phyloP scores from a whole-genome alignment of 352 stramenopile species.

The Peronospora farinosa region DNA sequence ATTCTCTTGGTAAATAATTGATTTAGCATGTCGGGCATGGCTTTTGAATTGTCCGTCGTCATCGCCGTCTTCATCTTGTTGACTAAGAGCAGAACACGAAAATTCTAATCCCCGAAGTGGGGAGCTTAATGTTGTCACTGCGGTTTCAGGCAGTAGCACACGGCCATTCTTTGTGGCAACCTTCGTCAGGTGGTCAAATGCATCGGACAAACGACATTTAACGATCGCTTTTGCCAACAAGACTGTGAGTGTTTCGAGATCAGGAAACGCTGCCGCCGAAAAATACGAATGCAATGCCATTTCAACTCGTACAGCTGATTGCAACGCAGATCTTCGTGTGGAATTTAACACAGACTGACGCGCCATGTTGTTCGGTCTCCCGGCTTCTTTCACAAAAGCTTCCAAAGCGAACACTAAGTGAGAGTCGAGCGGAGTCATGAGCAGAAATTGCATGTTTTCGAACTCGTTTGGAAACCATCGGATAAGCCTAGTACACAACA shows the following conservation, averaged over 20 bases:
- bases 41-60: slow-evolving; percentile 9
- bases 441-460: slow-evolving; percentile 18
- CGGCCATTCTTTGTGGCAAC: slow-evolving; percentile 24
- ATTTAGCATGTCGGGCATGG: slow-evolving; percentile 18
- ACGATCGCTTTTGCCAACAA: slow-evolving; percentile 35
- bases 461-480: slow-evolving; percentile 43
- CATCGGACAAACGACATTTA: slow-evolving; percentile 29
- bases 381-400: slow-evolving; percentile 32
- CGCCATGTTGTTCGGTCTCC: slow-evolving; percentile 5
- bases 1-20: slow-evolving; percentile 31
- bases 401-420: slow-evolving; percentile 30
- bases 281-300: slow-evolving; percentile 36
- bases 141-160: slow-evolving; percentile 22
- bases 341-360: slow-evolving; percentile 9
- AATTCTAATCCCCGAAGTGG: slow-evolving; percentile 32
- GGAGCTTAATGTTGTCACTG: slow-evolving; percentile 14
- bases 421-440: slow-evolving; percentile 29
- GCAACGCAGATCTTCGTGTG: slow-evolving; percentile 7
- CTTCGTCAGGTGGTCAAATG: slow-evolving; percentile 26
- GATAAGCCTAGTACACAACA: slow-evolving; percentile 38
- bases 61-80: slow-evolving; percentile 14
- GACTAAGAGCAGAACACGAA: slow-evolving; percentile 6
- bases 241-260: slow-evolving; percentile 30
- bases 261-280: slow-evolving; percentile 22
- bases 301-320: slow-evolving; percentile 29